Base-by-base conservation (phyloP, 2,329 filamentous ascomycete species). In the Lecanicillium sp. region DNA sequence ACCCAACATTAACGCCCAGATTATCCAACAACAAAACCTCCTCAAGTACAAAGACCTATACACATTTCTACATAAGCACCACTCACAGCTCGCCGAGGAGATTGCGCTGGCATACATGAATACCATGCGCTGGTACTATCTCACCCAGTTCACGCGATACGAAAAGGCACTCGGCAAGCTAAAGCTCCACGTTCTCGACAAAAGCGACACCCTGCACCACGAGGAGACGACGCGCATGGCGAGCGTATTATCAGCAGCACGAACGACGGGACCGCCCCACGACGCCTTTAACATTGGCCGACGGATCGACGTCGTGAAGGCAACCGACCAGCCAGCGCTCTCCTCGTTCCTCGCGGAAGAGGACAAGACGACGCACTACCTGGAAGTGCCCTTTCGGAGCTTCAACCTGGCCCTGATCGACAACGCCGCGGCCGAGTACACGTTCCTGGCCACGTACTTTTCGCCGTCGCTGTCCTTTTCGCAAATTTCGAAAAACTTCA, bases 81-180 rank as follows among this genome's bases (percentile, higher is more conserved):
- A 97, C 58, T 73, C 86, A 1, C 75, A 80, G n/a, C 79, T 98
- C 5, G 89, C 88, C 8, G 84, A 90, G 45, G 88, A 98, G 65
- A 95, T 98, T 55, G 83, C 83, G 8, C 86, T 89, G 62, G 93
- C 94, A 3, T 98, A 98, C 60, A 84, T 94, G 70, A 95, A 96
- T 64, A 98, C 94, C 0, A 98, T 98, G 89, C 82, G 90, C 45
- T 98, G 93, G 93, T 98, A 98, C 62, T 97, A 97, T 62, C 70
- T 86, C 45, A 93, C 86, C 55, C 88, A 96, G 63, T 98, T 98
- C 62, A 83, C 80, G 3, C 83, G 91, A 27, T 98, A 98, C 64
- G 82, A 86, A 54, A 83, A 84, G 57, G 84, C 93, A 0, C 73
- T 98, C 5, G 84, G 86, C 48, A 94, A 89, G 64, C 76, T 98